Evolutionary conservation across 495 filamentous ascomycete genomes (phyloP), one percentile per base, ranked within the genome.

Genomic region (Tuber microsphaerosporum): DNA sequence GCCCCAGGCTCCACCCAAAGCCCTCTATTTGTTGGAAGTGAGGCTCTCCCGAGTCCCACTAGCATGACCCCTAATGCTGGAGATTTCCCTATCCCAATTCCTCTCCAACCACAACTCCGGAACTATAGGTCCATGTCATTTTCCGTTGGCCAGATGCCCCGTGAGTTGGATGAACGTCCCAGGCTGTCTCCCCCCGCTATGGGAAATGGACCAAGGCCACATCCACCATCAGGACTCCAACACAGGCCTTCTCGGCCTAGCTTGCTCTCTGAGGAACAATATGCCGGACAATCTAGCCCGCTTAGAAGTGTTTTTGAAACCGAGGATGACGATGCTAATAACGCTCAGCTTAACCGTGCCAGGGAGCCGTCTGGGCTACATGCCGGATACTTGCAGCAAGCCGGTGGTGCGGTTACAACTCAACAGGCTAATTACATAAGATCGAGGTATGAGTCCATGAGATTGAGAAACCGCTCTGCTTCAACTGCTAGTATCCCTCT

Each of bases 111-210:
- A 6, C 95, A 93, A 0, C 92, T 91, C 16, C 95, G 97, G 81
- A 94, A 92, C 2, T 96, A 96, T 81, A 91, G 95, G 44, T 99
- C 95, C 20, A 93, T 97, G 85, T 99, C 95, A 8, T 98, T 97
- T 83, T 97, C 94, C 2, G 94, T 97, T 42, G 95, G 95, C 39
- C 95, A 99, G 83, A 84, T 92, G 76, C 77, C 77, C 31, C 77
- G 76, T 46, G 94, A 97, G 39, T 88, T 90, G 10, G 93, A 97
- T 84, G 75, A 84, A 76, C 88, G 22, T 85, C 85, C 73, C 85
- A 87, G 76, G 77, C 86, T 56, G 83, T 86, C 83, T 39, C 85
- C 80, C 51, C 84, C 84, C 69, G 82, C 83, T 81, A 86, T 85
- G 72, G 84, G 83, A 77, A 88, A 79, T 73, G 87, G 91, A 41